Evolutionary conservation across 2,329 filamentous ascomycete genomes (phyloP).

Genomic region (Colletotrichum lentis): DNA sequence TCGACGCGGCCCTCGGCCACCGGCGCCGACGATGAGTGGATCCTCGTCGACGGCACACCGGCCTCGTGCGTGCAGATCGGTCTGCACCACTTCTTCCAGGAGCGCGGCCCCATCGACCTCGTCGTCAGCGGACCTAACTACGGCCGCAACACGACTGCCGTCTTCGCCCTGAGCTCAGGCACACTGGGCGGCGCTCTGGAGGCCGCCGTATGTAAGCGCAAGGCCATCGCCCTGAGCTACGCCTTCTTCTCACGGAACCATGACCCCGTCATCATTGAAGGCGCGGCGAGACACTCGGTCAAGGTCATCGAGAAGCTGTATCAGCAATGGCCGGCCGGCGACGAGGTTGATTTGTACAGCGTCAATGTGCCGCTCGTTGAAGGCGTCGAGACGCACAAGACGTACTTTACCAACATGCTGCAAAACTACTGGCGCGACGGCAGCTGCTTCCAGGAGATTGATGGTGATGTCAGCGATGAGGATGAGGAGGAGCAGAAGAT

Average conservation of each 20-base stretch:
- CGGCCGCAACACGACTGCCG: constrained; percentile 80
- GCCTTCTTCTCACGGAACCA: constrained; percentile 90
- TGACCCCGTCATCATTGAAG: constrained; percentile 80
- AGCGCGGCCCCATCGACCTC: constrained; percentile 75
- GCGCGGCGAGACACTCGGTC: constrained; percentile 77
- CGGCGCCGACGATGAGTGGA: constrained; percentile 75
- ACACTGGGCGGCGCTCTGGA: constrained; percentile 81
- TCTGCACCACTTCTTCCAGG: constrained; percentile 79
- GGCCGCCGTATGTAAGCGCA: constrained; percentile 74
- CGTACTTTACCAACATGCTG: constrained; percentile 84
- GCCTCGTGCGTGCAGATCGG: constrained; percentile 85
- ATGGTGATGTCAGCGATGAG: constrained; percentile 69
- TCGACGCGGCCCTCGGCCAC: constrained; percentile 62
- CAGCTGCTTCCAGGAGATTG: constrained; percentile 85
- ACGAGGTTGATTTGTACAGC: constrained; percentile 81
- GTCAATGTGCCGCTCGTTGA: constrained; percentile 90
- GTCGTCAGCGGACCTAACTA: constrained; percentile 85
- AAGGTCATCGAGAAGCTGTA: constrained; percentile 81
- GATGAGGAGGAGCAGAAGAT: constrained; percentile 78
- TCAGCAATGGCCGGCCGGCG: constrained; percentile 73
- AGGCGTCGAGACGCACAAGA: constrained; percentile 74
- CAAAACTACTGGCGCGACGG: constrained; percentile 91
- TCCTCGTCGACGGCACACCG: constrained; percentile 82
- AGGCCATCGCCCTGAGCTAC: constrained; percentile 84
- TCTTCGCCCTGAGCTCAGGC: constrained; percentile 80